Evolutionary conservation across 352 stramenopile genomes (phyloP).

Genomic region (Phytophthora hybrid): DNA sequence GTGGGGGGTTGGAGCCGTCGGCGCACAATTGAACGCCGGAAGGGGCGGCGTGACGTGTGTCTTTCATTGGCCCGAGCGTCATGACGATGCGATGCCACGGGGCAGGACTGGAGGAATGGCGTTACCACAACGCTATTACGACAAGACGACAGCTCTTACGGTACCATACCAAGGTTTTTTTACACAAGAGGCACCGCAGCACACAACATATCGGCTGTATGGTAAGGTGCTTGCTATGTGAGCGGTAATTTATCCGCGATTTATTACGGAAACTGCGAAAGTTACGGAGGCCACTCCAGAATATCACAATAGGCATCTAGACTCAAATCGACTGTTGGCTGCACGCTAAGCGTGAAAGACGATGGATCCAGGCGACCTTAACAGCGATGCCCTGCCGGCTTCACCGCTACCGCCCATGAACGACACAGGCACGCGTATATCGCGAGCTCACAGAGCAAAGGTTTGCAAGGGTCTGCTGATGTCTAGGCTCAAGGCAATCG

Average conservation of each 20-base stretch:
- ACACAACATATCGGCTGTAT: neutral
- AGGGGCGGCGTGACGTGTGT: slow-evolving; percentile 20
- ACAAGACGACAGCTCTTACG: slow-evolving; percentile 1
- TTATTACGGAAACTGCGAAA: slow-evolving; percentile 1
- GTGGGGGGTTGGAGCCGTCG: neutral
- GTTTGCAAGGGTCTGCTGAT: too few species aligned
- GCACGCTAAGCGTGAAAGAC: neutral
- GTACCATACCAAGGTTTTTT: neutral
- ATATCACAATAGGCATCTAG: neutral
- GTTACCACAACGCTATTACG: neutral
- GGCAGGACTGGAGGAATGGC: slow-evolving; percentile 18
- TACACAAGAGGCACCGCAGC: neutral
- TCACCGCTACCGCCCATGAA: too few species aligned
- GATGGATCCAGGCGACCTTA: too few species aligned
- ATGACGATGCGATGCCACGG: slow-evolving; percentile 26
- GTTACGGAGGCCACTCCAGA: too few species aligned
- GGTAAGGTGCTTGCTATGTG: neutral
- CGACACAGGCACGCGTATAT: too few species aligned
- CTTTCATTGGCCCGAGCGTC: slow-evolving; percentile 15
- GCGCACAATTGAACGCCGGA: slow-evolving; percentile 10
- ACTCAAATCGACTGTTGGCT: neutral
- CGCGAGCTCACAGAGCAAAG: too few species aligned
- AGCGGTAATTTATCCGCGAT: neutral
- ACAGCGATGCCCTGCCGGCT: too few species aligned
- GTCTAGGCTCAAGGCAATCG: too few species aligned